These are phyloP conservation scores for Coniella lustricola DNA, from an alignment of 2,329 filamentous ascomycete species.

Conservation along the genomic window DNA sequence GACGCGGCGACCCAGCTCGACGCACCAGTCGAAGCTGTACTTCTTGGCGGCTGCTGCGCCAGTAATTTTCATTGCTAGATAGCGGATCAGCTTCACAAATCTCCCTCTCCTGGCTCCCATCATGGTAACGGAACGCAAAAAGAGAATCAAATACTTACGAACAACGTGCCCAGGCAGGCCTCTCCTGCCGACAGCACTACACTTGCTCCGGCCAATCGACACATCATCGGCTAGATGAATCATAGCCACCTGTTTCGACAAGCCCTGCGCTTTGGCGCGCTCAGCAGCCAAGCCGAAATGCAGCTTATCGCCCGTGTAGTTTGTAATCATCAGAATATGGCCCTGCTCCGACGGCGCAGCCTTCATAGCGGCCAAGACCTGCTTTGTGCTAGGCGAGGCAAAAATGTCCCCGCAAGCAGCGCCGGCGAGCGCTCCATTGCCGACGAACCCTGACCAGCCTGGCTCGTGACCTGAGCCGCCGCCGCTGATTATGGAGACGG, in stretches of 20 bases:
- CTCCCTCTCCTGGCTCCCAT: not conserved
- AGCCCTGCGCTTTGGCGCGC: slow-evolving; percentile 55
- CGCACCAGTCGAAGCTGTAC: slow-evolving; percentile 50
- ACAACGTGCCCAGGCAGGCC: slow-evolving; percentile 60
- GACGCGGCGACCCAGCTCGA: slow-evolving; percentile 48
- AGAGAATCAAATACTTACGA: too few species aligned
- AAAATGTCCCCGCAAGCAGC: slow-evolving; percentile 70
- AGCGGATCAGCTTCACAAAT: not conserved
- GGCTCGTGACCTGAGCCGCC: slow-evolving; percentile 54
- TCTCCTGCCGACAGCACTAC: slow-evolving; percentile 64
- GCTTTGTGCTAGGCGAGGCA: slow-evolving; percentile 65
- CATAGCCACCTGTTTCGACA: slow-evolving; percentile 60
- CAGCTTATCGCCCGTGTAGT: slow-evolving; percentile 65
- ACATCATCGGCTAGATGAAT: slow-evolving; percentile 69
- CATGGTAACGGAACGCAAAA: not conserved
- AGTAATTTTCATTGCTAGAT: slow-evolving; percentile 59
- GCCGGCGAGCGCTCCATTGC: slow-evolving; percentile 59
- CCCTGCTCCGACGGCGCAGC: slow-evolving; percentile 57
- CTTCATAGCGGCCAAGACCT: slow-evolving; percentile 59
- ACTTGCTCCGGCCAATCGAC: slow-evolving; percentile 57
- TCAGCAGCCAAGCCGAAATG: slow-evolving; percentile 72
- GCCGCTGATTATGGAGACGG: slow-evolving; percentile 46
- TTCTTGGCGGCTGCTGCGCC: slow-evolving; percentile 57
- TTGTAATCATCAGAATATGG: slow-evolving; percentile 66
- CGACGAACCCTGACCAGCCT: slow-evolving; percentile 32